Evolutionary conservation across 257 asterid genomes (phyloP).

Genomic region (Fraxinus excelsior): DNA sequence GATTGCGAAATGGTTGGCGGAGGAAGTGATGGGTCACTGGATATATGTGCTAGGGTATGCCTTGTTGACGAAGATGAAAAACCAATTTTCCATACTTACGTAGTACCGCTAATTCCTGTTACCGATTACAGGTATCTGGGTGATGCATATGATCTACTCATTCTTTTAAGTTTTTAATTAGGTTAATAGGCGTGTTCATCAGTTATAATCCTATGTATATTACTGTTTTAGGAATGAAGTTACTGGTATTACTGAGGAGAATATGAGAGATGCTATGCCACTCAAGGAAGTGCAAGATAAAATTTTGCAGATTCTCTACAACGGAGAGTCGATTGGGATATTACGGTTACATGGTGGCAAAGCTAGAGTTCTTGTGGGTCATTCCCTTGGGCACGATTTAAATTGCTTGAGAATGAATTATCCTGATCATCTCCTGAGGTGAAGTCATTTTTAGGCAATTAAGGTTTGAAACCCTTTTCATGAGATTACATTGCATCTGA

Average conservation of each 20-base stretch:
- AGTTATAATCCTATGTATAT: not conserved
- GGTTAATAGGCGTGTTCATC: not conserved
- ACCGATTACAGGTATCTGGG: slow-evolving; percentile 49
- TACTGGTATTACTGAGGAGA: slow-evolving; percentile 54
- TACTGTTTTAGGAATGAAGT: slow-evolving; percentile 46
- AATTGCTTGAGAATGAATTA: slow-evolving; percentile 44
- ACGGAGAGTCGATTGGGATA: slow-evolving; percentile 48
- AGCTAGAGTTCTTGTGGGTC: slow-evolving; percentile 58
- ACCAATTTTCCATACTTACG: slow-evolving; percentile 47
- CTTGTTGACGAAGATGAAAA: slow-evolving; percentile 53
- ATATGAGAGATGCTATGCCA: slow-evolving; percentile 55
- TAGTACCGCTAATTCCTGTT: slow-evolving; percentile 45
- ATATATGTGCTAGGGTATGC: slow-evolving; percentile 57
- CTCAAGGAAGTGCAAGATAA: slow-evolving; percentile 49
- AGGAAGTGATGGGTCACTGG: slow-evolving; percentile 60
- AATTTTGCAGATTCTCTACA: slow-evolving; percentile 46
- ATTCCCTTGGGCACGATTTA: slow-evolving; percentile 43
- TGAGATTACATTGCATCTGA: not conserved
- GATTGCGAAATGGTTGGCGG: slow-evolving; percentile 66
- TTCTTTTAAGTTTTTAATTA: slow-evolving; percentile 7
- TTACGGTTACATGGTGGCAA: slow-evolving; percentile 43
- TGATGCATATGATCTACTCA: not conserved
- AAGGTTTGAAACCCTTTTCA: slow-evolving; percentile 24
- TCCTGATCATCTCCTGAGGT: slow-evolving; percentile 61
- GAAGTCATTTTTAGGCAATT: slow-evolving; percentile 18